Evolutionary conservation across 208 protist genomes (phyloP).

Genomic region (Wallacemonas sp.): DNA sequence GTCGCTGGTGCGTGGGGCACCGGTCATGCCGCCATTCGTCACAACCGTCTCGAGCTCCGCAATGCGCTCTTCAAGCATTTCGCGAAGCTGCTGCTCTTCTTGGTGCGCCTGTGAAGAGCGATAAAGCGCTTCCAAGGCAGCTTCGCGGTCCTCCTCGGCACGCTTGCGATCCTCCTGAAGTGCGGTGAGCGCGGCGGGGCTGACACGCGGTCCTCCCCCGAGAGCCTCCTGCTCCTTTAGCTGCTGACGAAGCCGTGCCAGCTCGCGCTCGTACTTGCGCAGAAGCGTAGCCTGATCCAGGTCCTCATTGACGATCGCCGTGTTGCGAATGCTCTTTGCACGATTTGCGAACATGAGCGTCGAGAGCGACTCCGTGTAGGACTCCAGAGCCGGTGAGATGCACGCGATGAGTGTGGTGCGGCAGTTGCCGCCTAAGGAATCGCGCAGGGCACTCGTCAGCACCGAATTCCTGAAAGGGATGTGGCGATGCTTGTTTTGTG

Average conservation of each 20-base stretch:
- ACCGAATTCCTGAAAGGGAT: conserved; percentile 90
- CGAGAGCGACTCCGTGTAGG: conserved; percentile 78
- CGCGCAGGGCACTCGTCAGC: conserved; percentile 83
- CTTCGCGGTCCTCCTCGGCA: conserved; percentile 43
- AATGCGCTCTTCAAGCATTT: conserved; percentile 52
- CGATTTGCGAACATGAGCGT: conserved; percentile 84
- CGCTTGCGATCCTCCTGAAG: conserved; percentile 37
- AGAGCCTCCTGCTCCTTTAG: conserved; percentile 35
- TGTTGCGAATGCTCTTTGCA: conserved; percentile 80
- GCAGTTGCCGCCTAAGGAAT: conserved; percentile 92
- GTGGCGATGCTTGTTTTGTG: conserved; percentile 32
- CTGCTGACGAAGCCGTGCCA: conserved; percentile 48
- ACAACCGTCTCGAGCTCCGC: conserved; percentile 55
- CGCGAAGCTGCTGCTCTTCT: conserved; percentile 40
- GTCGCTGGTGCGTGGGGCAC: conserved; percentile 44
- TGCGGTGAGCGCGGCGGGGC: conserved; percentile 18
- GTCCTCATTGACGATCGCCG: conserved; percentile 70
- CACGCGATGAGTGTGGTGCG: conserved; percentile 75
- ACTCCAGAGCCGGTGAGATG: conserved; percentile 53
- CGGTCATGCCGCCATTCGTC: conserved; percentile 47
- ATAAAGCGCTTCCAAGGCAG: conserved; percentile 57
- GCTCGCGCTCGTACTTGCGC: conserved; percentile 59
- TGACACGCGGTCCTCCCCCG: conserved; percentile 13
- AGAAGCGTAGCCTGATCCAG: conserved; percentile 59
- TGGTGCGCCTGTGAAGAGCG: conserved; percentile 42